phyloP scores from a whole-genome alignment of 2,329 filamentous ascomycete species.

The Corinectria fuckeliana region DNA sequence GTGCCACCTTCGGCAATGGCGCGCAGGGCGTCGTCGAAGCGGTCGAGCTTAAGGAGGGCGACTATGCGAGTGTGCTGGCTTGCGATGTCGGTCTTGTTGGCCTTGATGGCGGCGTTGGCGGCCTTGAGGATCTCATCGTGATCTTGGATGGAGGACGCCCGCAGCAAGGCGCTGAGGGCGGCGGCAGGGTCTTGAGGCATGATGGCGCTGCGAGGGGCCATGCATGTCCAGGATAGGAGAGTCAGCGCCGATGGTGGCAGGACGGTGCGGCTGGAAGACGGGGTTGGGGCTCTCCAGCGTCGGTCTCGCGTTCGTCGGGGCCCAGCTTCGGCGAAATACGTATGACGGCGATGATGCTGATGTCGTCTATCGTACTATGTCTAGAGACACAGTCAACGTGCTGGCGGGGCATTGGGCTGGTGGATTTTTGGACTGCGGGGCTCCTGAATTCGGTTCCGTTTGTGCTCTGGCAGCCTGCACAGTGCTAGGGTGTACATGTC shows the following conservation, averaged over 20 bases:
- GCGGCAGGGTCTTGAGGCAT: conserved; percentile 56
- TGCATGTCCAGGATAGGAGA: conserved; percentile 32
- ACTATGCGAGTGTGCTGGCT: conserved; percentile 75
- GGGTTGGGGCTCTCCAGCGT: background rate
- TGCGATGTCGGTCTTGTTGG: conserved; percentile 62
- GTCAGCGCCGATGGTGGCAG: conserved; percentile 2
- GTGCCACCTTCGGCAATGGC: conserved; percentile 69
- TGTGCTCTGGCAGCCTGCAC: conserved; percentile 28
- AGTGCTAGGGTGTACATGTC: conserved; percentile 1
- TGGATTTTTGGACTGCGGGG: conserved; percentile 40
- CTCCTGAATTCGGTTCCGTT: conserved; percentile 32
- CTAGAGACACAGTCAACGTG: conserved; percentile 16
- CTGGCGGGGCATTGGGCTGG: conserved; percentile 36
- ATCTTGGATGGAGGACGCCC: conserved; percentile 66
- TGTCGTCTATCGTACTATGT: conserved; percentile 29
- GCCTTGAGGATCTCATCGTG: conserved; percentile 75
- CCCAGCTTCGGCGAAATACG: conserved; percentile 9
- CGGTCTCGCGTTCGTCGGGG: conserved; percentile 4
- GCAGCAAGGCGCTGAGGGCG: conserved; percentile 61
- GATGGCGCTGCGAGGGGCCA: conserved; percentile 30
- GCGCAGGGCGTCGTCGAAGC: conserved; percentile 78
- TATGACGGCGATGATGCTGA: conserved; percentile 10
- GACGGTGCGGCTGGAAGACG: background rate
- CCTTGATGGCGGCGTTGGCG: conserved; percentile 66
- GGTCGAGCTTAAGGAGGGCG: conserved; percentile 81